Evolutionary conservation across 148 eudicot species (phyloP).

Genomic region (Pouteria glomerata): DNA sequence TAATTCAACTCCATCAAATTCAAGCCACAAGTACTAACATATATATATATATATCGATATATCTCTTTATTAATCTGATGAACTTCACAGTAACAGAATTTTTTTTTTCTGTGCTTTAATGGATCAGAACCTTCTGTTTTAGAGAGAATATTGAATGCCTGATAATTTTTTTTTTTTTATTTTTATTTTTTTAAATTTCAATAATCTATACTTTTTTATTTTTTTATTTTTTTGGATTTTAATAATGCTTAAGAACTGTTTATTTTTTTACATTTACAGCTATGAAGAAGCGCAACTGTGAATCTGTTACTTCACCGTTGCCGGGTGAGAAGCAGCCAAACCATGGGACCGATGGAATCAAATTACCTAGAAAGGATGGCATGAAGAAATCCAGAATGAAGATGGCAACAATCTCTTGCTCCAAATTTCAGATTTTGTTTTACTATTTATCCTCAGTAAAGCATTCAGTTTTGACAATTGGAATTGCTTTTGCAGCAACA

Average conservation of each 20-base stretch:
- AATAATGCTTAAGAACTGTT: background rate
- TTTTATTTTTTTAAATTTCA: background rate
- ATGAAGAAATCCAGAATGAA: conserved; percentile 33
- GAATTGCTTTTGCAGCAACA: conserved; percentile 26
- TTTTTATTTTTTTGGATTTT: background rate
- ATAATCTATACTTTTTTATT: background rate
- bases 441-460: background rate
- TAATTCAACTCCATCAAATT: no score
- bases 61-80: no score
- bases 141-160: background rate
- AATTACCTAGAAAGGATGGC: conserved; percentile 21
- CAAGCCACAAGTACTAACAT: no score
- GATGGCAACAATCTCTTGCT: conserved; percentile 14
- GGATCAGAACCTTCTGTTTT: background rate
- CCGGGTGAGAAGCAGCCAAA: conserved; percentile 27
- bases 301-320: conserved; percentile 25
- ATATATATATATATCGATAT: no score
- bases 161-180: no score
- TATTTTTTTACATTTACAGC: conserved; percentile 26
- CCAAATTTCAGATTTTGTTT: background rate
- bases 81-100: no score
- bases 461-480: background rate
- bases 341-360: conserved; percentile 24
- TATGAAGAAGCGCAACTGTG: conserved; percentile 47
- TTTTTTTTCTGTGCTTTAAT: background rate